Percentiles rank a stretch among this genome's conserved stretches.
These are phyloP conservation scores for Aspergillus sparsus DNA, from an alignment of 495 filamentous ascomycete genomes.

Conservation along the genomic window DNA sequence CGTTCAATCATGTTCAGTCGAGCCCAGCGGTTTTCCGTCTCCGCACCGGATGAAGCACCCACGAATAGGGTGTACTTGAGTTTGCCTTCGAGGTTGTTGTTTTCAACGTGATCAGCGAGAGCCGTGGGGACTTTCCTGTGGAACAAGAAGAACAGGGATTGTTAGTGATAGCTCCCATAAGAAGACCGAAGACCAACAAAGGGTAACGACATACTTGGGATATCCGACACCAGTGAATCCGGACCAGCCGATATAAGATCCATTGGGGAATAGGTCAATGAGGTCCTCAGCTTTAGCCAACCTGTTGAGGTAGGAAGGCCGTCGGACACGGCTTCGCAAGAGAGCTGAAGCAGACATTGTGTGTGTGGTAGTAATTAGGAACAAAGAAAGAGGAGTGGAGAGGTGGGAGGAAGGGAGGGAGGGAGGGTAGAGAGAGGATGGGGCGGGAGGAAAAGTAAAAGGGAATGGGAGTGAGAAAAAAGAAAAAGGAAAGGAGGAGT, in stretches of 20 bases:
- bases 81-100: slow-evolving; percentile 82
- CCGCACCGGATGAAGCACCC: slow-evolving; percentile 82
- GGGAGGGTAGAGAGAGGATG: slow-evolving; percentile 5
- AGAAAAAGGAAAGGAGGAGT: slow-evolving; percentile 17
- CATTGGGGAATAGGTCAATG: slow-evolving; percentile 77
- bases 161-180: slow-evolving; percentile 9
- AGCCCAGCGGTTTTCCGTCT: slow-evolving; percentile 92
- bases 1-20: slow-evolving; percentile 85
- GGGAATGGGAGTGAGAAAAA: slow-evolving; percentile 20
- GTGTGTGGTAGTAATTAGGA: slow-evolving; percentile 11
- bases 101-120: slow-evolving; percentile 86
- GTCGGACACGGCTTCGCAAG: slow-evolving; percentile 70
- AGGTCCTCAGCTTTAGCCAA: slow-evolving; percentile 77
- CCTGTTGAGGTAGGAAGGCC: slow-evolving; percentile 78
- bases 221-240: slow-evolving; percentile 93
- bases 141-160: slow-evolving; percentile 5
- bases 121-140: slow-evolving; percentile 78
- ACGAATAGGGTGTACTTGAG: slow-evolving; percentile 86
- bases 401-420: slow-evolving; percentile 3
- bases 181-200: slow-evolving; percentile 20
- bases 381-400: slow-evolving; percentile 13
- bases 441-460: slow-evolving; percentile 11
- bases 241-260: slow-evolving; percentile 83
- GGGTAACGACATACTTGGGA: slow-evolving; percentile 63
- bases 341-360: slow-evolving; percentile 66